Base-by-base conservation (phyloP, 352 stramenopile genomes). In the Globisporangium viniferum region DNA sequence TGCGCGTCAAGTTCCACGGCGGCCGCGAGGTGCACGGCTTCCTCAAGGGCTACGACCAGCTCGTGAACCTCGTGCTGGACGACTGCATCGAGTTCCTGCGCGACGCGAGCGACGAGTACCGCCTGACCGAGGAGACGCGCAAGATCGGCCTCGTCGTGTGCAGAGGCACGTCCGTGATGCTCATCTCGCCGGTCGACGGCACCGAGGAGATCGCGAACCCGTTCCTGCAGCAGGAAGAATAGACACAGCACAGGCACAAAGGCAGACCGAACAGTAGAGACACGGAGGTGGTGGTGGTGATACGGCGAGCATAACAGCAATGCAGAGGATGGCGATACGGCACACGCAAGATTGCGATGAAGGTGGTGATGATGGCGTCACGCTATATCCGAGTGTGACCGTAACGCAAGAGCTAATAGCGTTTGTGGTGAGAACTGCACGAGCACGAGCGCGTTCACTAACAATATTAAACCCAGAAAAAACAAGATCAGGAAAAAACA, bases 21-120 rank as follows among this genome's bases (percentile, higher is more conserved):
- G 96, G 96, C 0, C 79, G 95, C 64, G 94, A 98, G 76, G 81
- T 98, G 18, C 81, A 89, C 64, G 97, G 96, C 64, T 87, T 90
- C 53, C 81, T 99, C 49, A 97, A 97, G 74, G 97, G 97, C 64
- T 99, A 98, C 80, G 97, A 99, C 77, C 92, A 98, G 73, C 80
- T 99, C 41, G 94, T 98, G 46, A 99, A 99, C 86, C 85, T 99
- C 49, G 97, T 99, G 55, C 86, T 99, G 59, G 97, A 99, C 70
- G 94, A 99, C 73, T 97, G 92, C 72, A 80, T 98, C 64, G 97
- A 99, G 83, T 98, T 95, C 73, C 56, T 99, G 71, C 87, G 95
- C 80, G 92, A 98, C 74, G 82, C 91, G 6, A 95, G 91, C 63
- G 93, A 99, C 74, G 76, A 89, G 56, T 90, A 96, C 77, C 78